A percentile compares a stretch with the other conserved stretches of the same genome.
These are phyloP conservation scores for Tuber calosporum DNA, from an alignment of 495 filamentous ascomycete species.

Conservation along the genomic window DNA sequence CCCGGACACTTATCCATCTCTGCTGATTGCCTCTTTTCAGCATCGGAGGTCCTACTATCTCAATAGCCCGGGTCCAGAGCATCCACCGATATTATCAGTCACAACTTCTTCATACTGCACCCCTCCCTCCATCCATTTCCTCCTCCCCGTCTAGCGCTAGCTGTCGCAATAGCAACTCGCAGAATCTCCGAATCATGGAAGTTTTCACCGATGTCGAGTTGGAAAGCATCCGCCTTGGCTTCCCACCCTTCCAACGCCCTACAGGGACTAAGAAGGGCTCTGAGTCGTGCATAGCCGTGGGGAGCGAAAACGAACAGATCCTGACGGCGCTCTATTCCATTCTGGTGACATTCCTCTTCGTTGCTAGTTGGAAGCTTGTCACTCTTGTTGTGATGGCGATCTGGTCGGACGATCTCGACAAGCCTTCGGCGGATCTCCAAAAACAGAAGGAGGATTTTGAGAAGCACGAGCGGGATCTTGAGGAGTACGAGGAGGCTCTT, in stretches of 20 bases:
- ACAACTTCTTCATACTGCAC: neutral
- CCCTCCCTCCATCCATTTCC: neutral
- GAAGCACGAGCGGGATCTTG: too few relatives aligned
- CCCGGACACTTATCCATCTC: neutral
- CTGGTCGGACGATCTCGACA: neutral
- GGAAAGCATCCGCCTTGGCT: neutral
- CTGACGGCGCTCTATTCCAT: neutral
- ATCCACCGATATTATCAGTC: neutral
- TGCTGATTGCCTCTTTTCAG: neutral
- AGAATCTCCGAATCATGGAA: neutral
- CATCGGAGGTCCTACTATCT: neutral
- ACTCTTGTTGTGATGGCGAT: neutral
- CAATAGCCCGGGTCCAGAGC: neutral
- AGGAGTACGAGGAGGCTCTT: too few relatives aligned
- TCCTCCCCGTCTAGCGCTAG: neutral
- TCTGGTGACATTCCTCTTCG: neutral
- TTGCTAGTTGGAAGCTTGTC: neutral
- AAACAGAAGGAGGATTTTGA: too few relatives aligned
- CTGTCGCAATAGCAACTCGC: neutral
- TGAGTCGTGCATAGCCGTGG: neutral
- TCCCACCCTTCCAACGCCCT: neutral
- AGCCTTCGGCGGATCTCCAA: neutral
- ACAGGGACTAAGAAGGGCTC: neutral
- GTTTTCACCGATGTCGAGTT: neutral
- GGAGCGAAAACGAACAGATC: neutral